Evolutionary conservation across 306 rosid species (phyloP).

Genomic region (Arachis hypogaea): DNA sequence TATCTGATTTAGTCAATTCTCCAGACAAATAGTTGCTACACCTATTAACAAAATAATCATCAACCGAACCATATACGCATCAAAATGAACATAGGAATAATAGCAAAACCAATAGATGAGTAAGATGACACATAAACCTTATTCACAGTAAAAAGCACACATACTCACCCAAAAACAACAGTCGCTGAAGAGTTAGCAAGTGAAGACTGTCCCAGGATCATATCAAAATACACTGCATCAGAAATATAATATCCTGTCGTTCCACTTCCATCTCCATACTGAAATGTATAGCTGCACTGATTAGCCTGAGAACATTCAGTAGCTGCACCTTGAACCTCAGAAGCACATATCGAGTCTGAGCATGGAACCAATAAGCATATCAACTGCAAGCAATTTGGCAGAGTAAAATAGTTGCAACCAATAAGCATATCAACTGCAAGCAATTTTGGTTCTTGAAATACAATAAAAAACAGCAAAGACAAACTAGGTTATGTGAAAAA

Average conservation of each 20-base stretch:
- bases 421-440: too few relatives aligned
- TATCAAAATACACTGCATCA: constrained; percentile 72
- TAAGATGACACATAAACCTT: not conserved
- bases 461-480: too few relatives aligned
- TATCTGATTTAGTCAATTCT: constrained; percentile 80
- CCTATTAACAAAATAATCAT: constrained; percentile 61
- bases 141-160: constrained; percentile 26
- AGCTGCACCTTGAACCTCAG: constrained; percentile 58
- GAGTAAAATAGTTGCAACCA: too few relatives aligned
- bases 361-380: constrained; percentile 41
- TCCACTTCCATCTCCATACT: constrained; percentile 91
- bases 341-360: constrained; percentile 75
- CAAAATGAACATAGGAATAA: constrained; percentile 13
- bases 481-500: too few relatives aligned
- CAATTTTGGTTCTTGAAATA: too few relatives aligned
- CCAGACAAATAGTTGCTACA: constrained; percentile 89
- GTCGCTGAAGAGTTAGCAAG: constrained; percentile 66
- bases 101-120: constrained; percentile 26
- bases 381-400: too few relatives aligned
- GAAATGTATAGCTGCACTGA: constrained; percentile 80
- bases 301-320: constrained; percentile 62
- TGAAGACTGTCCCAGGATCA: constrained; percentile 72
- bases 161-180: constrained; percentile 85
- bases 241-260: constrained; percentile 78
- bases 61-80: constrained; percentile 28